Evolutionary conservation across 495 filamentous ascomycete genomes (phyloP), one percentile per base, ranked within the genome.

Genomic region (Penicillium subrubescens): DNA sequence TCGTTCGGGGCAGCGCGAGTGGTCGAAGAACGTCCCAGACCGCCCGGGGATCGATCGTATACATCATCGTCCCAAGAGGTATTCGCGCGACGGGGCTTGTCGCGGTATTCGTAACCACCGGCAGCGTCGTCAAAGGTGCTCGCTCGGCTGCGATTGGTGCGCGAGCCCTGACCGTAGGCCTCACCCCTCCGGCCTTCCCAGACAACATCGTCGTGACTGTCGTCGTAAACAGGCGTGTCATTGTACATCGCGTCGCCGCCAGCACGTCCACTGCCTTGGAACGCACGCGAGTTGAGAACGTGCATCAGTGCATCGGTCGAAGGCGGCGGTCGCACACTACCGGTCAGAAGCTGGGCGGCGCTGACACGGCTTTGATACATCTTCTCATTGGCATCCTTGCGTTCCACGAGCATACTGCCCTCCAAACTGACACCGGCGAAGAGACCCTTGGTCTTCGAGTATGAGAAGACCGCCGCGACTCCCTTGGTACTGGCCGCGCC

Each of bases 351-450:
- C 72, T 95, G 88, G 60, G 78, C 77, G n/a, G 95, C 95, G 12
- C 91, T 92, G 70, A 92, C 84, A 27, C 87, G 86, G 67, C 87
- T 87, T 59, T 91, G 91, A 79, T 99, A 99, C 55, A 99, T 84
- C 76, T 96, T 97, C 77, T 94, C 90, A 70, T 99, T 99, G 60
- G 96, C 95, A 79, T 99, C 95, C 73, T 92, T 90, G 61, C 95
- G 88, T 79, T 98, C 96, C 57, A 97, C 88, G 41, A 99, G 86
- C 58, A 89, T 92, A 53, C 89, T 92, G 17, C 95, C 95, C 77
- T 99, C 95, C 65, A 99, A 79, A 67, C 90, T 94, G 52, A 99
- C 94, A 71, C 95, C 95, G 2, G 95, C 95, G 67, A 99, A 99
- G 14, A 98, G 81, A 27, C 95, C 95, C 81, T 97, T 97, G 31